phyloP scores from a whole-genome alignment of 2,329 filamentous ascomycete species.

The Sclerotinia borealis region DNA sequence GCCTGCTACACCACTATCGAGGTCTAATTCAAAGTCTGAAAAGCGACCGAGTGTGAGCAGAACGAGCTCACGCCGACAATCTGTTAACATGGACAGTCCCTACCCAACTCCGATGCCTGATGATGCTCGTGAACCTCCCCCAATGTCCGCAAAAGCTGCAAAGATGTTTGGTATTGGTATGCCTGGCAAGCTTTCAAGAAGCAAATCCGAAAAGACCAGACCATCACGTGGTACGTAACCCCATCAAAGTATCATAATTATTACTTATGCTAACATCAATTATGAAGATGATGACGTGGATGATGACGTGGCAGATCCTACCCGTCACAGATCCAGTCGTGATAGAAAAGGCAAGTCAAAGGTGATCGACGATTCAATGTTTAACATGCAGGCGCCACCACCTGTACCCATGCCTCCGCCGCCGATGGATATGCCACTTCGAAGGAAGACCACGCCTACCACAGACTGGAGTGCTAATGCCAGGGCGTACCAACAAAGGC shows the following conservation, averaged over 20 bases:
- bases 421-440: conserved; percentile 26
- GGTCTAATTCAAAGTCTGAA: conserved; percentile 63
- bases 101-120: conserved; percentile 70
- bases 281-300: conserved; percentile 45
- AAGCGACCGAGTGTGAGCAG: conserved; percentile 50
- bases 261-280: conserved; percentile 18
- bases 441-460: conserved; percentile 21
- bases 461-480: conserved; percentile 34
- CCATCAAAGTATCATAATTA: background rate
- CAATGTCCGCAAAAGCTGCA: conserved; percentile 69
- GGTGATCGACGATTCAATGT: conserved; percentile 33
- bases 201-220: conserved; percentile 43
- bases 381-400: conserved; percentile 23
- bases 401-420: conserved; percentile 31
- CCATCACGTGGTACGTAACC: conserved; percentile 36
- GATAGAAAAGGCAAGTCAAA: conserved; percentile 38
- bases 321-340: conserved; percentile 43
- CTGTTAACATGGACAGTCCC: conserved; percentile 53
- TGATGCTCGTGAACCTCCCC: conserved; percentile 42
- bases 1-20: conserved; percentile 59
- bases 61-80: conserved; percentile 60
- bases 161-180: conserved; percentile 60
- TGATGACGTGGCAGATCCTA: conserved; percentile 40
- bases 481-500: conserved; percentile 52
- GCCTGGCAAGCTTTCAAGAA: conserved; percentile 41